Percentiles rank a stretch among this genome's conserved stretches.
Evolutionary conservation across 768 basidiomycete genomes (phyloP).

Genomic region (Russula ochroleuca): DNA sequence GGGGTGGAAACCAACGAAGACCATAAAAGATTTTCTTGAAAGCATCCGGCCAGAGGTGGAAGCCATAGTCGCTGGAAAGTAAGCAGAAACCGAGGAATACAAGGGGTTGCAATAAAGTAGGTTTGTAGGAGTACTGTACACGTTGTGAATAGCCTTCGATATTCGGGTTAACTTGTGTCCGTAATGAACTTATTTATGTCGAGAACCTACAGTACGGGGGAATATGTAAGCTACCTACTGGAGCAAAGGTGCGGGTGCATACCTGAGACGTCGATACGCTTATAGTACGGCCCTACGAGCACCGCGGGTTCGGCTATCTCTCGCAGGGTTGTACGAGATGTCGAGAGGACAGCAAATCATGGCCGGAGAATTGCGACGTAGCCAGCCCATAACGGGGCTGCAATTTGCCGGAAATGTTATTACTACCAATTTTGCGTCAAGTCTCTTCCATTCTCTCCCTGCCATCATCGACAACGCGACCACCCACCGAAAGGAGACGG

Average conservation of each 20-base stretch:
- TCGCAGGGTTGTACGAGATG: too few species aligned
- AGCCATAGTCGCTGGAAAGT: slow-evolving; percentile 21
- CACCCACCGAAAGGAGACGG: background rate
- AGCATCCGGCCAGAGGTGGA: slow-evolving; percentile 47
- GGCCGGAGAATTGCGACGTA: too few species aligned
- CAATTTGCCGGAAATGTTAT: background rate
- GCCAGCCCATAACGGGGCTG: background rate
- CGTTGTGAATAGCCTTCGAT: too few species aligned
- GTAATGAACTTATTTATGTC: too few species aligned
- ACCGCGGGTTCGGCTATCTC: background rate
- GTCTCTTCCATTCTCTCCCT: background rate
- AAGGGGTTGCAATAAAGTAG: background rate
- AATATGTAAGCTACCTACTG: too few species aligned
- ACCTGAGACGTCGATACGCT: too few species aligned
- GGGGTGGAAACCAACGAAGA: slow-evolving; percentile 52
- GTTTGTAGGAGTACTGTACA: background rate
- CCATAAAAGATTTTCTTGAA: slow-evolving; percentile 46
- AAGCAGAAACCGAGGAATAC: background rate
- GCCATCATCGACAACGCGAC: slow-evolving; percentile 8
- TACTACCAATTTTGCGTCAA: background rate
- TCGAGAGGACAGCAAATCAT: too few species aligned
- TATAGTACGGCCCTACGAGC: background rate
- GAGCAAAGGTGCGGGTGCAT: too few species aligned
- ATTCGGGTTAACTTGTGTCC: background rate
- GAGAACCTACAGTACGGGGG: too few species aligned